Evolutionary conservation across 2,329 filamentous ascomycete genomes (phyloP), one percentile per base, ranked within the genome.

Genomic region (Monilinia aucupariae): DNA sequence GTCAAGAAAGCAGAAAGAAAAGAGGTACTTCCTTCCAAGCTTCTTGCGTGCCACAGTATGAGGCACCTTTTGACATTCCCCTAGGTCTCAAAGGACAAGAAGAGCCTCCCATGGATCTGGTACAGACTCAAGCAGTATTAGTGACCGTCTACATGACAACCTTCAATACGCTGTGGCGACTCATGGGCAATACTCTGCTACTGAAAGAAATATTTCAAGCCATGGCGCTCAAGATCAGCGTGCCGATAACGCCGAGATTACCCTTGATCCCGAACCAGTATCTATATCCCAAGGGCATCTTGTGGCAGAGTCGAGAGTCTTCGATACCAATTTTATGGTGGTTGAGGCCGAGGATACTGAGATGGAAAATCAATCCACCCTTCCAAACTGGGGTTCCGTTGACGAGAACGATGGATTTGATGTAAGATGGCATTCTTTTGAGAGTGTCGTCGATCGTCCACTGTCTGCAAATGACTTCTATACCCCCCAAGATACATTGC

Each of bases 401-500:
- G 20, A 45, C 2, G 27, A 43, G 20, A 34, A 34, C 12, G 2
- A 4, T 22, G 1, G 2, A 17, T 4, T 34, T 3, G 53, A 45
- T 13, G 39, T 27, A 15, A 2, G 3, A 17, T 27, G n/a, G n/a
- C 25, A 45, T 12, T 8, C 20, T 3, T 9, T 17, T 17, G 27
- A 45, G 39, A 27, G 41, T 10, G 9, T 3, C 4, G 27, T 15
- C 7, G n/a, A 56, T 4, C 27, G 12, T 32, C 20, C 12, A 2
- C 15, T 47, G 9, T 25, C 20, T 27, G 12, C 39, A 22, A 45
- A 39, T 39, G 34, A 25, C 15, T 25, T 37, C 15, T 7, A 30
- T 17, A 25, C 30, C n/a, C 12, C 5, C 15, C 0, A 1, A 7
- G 10, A 4, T 5, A 13, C 0, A 17, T 34, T 56, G 8, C 0